Conservation (phyloP, 371 early-diverging fungal species). For the Mortierella sp. region DNA sequence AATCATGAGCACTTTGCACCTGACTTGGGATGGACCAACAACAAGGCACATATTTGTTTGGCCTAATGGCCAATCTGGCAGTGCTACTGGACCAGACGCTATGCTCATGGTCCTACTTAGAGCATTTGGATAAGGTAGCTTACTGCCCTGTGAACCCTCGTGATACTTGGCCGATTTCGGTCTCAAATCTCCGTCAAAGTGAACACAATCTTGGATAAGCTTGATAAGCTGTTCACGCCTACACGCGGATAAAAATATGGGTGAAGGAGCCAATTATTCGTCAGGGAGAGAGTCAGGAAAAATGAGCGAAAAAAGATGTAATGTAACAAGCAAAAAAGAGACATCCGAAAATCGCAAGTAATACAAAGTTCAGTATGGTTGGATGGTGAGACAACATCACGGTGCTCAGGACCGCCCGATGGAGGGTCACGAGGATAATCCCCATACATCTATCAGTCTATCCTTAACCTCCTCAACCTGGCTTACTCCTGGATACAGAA, state of each 20-base stretch:
- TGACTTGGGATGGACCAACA: not conserved
- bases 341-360: not conserved
- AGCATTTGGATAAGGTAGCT: not conserved
- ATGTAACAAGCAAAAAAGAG: no score
- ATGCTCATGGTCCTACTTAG: not conserved
- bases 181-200: constrained; percentile 1
- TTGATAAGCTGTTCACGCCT: not conserved
- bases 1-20: not conserved
- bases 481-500: constrained; percentile 9
- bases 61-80: not conserved
- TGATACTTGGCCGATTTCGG: not conserved
- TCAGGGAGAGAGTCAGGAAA: not conserved
- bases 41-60: not conserved
- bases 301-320: not conserved
- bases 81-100: not conserved
- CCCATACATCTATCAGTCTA: not conserved
- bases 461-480: not conserved
- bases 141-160: not conserved
- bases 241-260: no score
- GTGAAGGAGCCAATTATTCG: no score
- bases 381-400: not conserved
- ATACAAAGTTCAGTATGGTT: no score
- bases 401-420: not conserved
- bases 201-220: constrained; percentile 3
- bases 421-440: not conserved